A percentile compares a stretch with the other conserved stretches of the same genome.
Conservation (phyloP, 208 protist genomes). For the Trichomonas vaginalis region DNA sequence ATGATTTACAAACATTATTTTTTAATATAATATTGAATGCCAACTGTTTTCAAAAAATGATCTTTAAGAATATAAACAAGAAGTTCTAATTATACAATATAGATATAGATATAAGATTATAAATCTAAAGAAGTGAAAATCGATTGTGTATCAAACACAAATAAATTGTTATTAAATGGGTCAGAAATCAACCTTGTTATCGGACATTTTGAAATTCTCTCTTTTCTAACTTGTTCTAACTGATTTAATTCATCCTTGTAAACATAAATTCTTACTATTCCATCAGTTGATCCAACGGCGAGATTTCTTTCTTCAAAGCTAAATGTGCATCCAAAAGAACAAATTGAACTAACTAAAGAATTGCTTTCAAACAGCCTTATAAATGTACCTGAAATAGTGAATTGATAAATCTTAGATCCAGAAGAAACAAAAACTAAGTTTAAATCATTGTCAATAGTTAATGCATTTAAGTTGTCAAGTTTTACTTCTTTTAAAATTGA, state of each 20-base stretch:
- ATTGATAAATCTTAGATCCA: not conserved
- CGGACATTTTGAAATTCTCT: not conserved
- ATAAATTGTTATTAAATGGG: not conserved
- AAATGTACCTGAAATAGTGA: not conserved
- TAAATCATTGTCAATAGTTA: not conserved
- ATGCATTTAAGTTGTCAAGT: not conserved
- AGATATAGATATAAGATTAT: too few species aligned
- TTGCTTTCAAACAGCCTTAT: not conserved
- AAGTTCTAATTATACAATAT: too few species aligned
- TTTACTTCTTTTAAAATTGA: not conserved
- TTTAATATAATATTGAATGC: too few species aligned
- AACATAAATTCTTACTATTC: not conserved
- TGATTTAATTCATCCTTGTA: not conserved
- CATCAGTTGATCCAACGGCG: not conserved
- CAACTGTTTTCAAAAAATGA: too few species aligned
- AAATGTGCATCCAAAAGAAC: not conserved
- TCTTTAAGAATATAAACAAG: too few species aligned
- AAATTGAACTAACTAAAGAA: not conserved
- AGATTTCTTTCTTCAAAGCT: not conserved
- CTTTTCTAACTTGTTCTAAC: not conserved
- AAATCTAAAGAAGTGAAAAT: not conserved
- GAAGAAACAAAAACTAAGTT: not conserved
- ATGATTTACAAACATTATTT: too few species aligned
- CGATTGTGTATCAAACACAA: not conserved
- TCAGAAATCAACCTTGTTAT: not conserved